Evolutionary conservation across 345 rosid species (phyloP).

Genomic region (Conringia planisiliqua): DNA sequence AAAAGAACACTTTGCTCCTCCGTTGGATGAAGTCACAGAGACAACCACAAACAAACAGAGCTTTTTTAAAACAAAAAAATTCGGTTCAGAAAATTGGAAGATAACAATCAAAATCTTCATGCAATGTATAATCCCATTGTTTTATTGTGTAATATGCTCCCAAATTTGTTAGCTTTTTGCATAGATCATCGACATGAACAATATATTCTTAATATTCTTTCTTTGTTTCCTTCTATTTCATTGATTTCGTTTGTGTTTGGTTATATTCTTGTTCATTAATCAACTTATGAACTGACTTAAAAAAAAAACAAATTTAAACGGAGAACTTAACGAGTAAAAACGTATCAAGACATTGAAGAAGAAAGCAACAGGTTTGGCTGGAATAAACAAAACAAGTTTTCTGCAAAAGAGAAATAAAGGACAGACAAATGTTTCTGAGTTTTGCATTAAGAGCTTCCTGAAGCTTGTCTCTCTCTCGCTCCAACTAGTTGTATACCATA

Average conservation of each 20-base stretch:
- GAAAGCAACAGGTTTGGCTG: background rate
- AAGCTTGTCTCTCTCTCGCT: background rate
- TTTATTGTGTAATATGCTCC: background rate
- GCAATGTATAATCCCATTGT: slow-evolving; percentile 9
- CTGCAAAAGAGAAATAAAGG: background rate
- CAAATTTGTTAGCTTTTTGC: background rate
- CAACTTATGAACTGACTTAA: background rate
- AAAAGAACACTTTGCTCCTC: slow-evolving; percentile 6
- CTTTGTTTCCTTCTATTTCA: background rate
- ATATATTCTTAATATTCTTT: background rate
- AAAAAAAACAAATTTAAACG: background rate
- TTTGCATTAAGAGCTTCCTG: background rate
- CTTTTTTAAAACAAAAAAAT: background rate
- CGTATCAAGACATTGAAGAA: background rate
- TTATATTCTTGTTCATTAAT: background rate
- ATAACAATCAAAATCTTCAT: background rate
- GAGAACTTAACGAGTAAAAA: background rate
- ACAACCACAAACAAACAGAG: background rate
- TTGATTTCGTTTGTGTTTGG: background rate
- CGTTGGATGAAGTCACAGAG: background rate
- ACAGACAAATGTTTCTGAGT: background rate
- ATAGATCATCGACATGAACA: background rate
- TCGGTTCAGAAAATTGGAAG: background rate
- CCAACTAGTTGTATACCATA: slow-evolving; percentile 72
- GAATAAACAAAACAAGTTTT: background rate